Evolutionary conservation across 176 grass and related monocot species (phyloP), one percentile per base, ranked within the genome.

Genomic region (Juncus effusus): DNA sequence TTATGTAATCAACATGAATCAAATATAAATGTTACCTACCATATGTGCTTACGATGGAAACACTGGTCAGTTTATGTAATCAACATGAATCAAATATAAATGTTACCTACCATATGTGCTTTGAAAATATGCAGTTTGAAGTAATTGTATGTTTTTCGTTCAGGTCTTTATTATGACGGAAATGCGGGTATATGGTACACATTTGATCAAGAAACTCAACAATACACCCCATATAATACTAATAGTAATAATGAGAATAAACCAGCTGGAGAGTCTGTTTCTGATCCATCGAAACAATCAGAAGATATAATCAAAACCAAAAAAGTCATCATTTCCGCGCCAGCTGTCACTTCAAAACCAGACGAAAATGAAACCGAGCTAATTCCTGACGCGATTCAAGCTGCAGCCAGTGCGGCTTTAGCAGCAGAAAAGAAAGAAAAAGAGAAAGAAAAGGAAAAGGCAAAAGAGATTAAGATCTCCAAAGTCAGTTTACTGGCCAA

Each of bases 391-490:
- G 88, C 83, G 64, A 88, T 93, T 80, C 83, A 93, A 78, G 88
- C 94, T 76, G 94, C 88, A 55, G 94, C 94, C 40, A 84, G 74
- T 76, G 88, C 94, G 38, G 94, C 88, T 47, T 78, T 99, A 74
- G 82, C 88, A 78, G 85, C 94, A 50, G 88, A 99, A 80, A 99
- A 99, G 69, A 99, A 82, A 77, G 92, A 96, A 78, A 97, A 97
- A 36, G 88, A 97, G 71, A 97, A 80, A 58, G 79, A 76, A 49
- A 97, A 86, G 83, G 19, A 28, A 28, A 28, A 28, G 19, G 44
- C 44, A 47, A 47, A 47, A 47, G 94, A 99, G 62, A 99, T 93
- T 55, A 99, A 90, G 52, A 65, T 88, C 38, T 99, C 85, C 38
- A 99, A 89, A 79, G 78, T 38, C 73, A 99, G 69, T 78, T 80